Percentiles rank a stretch among this genome's conserved stretches.
Evolutionary conservation across 2,329 filamentous ascomycete species (phyloP).

Genomic region (Mycosphaerella sp.): DNA sequence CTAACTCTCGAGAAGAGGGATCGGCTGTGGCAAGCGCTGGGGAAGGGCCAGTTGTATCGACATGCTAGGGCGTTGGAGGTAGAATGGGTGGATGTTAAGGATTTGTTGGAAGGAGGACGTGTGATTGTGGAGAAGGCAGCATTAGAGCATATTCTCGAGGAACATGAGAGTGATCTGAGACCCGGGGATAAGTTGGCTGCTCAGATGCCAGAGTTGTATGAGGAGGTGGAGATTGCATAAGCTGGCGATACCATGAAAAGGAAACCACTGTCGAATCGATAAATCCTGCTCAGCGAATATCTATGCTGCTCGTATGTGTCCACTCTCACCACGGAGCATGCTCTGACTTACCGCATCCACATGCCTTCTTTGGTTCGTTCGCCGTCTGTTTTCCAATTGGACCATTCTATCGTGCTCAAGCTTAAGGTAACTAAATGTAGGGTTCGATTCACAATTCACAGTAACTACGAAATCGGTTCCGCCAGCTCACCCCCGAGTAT

Average conservation of each 20-base stretch:
- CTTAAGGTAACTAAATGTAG: no score
- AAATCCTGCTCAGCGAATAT: no score
- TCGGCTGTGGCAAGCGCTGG: slow-evolving; percentile 47
- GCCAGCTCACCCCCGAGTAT: no score
- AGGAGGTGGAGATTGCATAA: slow-evolving; percentile 2
- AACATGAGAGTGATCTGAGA: slow-evolving; percentile 60
- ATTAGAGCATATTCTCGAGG: slow-evolving; percentile 65
- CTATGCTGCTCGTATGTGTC: no score
- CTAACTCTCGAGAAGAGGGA: slow-evolving; percentile 57
- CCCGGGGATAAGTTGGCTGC: not conserved
- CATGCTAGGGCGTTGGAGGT: slow-evolving; percentile 65
- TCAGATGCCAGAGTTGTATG: slow-evolving; percentile 14
- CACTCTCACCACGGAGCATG: no score
- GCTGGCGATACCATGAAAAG: not conserved
- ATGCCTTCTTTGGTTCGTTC: no score
- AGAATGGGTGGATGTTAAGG: slow-evolving; percentile 90
- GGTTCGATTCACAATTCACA: no score
- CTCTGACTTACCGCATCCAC: no score
- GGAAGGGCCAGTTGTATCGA: slow-evolving; percentile 52
- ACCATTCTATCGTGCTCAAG: no score
- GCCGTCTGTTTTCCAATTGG: no score
- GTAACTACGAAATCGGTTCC: no score
- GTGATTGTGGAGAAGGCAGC: slow-evolving; percentile 81
- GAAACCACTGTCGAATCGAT: no score
- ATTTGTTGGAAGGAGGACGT: slow-evolving; percentile 76